These are phyloP conservation scores for Pichia sp. DNA, from an alignment of 1,139 yeast species.

Conservation along the genomic window DNA sequence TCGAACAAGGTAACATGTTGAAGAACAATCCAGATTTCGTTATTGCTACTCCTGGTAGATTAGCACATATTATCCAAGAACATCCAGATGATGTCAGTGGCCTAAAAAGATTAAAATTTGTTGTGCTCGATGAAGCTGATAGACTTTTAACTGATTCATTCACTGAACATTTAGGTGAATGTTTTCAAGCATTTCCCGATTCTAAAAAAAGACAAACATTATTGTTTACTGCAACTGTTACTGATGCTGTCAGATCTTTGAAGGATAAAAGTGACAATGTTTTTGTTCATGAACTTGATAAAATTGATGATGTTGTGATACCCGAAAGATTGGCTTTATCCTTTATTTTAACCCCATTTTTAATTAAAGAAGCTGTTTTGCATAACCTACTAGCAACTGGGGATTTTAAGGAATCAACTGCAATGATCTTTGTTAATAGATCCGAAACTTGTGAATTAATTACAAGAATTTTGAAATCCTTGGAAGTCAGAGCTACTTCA, in stretches of 20 bases:
- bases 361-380: constrained; percentile 85
- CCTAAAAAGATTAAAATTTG: constrained; percentile 62
- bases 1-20: constrained; percentile 73
- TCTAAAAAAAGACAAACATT: constrained; percentile 75
- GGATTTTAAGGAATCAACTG: constrained; percentile 58
- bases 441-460: constrained; percentile 84
- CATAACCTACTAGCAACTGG: constrained; percentile 59
- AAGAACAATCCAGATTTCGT: constrained; percentile 88
- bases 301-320: constrained; percentile 63
- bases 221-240: constrained; percentile 91
- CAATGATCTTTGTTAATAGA: constrained; percentile 84
- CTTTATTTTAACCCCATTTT: constrained; percentile 61
- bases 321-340: constrained; percentile 64
- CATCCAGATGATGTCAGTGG: constrained; percentile 88
- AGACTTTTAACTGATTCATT: constrained; percentile 78
- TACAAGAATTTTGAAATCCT: constrained; percentile 62
- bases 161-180: constrained; percentile 67
- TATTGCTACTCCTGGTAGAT: constrained; percentile 94
- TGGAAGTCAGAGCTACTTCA: constrained; percentile 80
- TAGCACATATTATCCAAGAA: constrained; percentile 83
- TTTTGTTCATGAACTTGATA: constrained; percentile 76
- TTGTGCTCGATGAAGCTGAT: constrained; percentile 96
- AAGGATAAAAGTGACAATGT: constrained; percentile 63
- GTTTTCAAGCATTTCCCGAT: constrained; percentile 66
- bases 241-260: constrained; percentile 81